Evolutionary conservation across 2,329 filamentous ascomycete species (phyloP).

Genomic region (Torrubiella hemipterigena): DNA sequence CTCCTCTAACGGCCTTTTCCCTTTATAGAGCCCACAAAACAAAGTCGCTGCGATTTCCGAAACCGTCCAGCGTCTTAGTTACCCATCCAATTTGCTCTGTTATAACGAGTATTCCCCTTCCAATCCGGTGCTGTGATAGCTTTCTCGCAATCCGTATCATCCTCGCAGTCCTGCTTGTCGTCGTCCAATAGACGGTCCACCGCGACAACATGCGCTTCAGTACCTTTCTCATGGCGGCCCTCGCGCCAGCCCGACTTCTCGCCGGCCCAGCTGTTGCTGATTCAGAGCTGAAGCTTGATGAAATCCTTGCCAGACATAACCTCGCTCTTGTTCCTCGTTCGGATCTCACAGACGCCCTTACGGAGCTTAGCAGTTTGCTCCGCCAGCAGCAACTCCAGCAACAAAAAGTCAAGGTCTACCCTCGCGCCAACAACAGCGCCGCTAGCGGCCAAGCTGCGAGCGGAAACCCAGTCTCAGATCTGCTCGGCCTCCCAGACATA

Average conservation of each 20-base stretch:
- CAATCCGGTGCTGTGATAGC: no score
- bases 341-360: constrained; percentile 29
- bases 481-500: constrained; percentile 12
- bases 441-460: neutral
- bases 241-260: constrained; percentile 20
- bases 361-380: constrained; percentile 27
- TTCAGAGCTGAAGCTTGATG: constrained; percentile 24
- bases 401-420: neutral
- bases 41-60: no score
- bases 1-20: no score
- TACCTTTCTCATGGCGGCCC: constrained; percentile 18
- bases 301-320: constrained; percentile 27
- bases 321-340: constrained; percentile 29
- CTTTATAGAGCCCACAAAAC: no score
- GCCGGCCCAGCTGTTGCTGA: constrained; percentile 15
- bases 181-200: no score
- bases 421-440: neutral
- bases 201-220: constrained; percentile 26
- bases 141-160: no score
- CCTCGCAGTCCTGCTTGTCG: no score
- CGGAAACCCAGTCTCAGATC: neutral
- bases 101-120: no score
- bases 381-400: constrained; percentile 12
- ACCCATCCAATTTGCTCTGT: no score
- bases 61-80: no score